A percentile compares a stretch with the other conserved stretches of the same genome.
Conservation (phyloP, 2,329 filamentous ascomycete genomes). For the Dactylellina sp. region DNA sequence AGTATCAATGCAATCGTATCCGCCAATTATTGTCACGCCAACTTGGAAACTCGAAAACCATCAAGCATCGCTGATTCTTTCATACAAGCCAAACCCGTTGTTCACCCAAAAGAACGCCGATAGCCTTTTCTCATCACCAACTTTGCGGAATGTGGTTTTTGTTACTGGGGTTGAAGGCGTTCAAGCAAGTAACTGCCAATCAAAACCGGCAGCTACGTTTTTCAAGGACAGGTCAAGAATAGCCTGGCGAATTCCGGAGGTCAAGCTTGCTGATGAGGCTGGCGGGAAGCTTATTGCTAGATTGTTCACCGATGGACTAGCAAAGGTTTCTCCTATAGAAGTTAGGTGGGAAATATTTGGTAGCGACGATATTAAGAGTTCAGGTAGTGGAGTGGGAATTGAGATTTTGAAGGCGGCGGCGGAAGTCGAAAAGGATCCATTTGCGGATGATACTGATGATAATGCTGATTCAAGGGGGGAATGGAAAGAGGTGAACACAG, state of each 20-base stretch:
- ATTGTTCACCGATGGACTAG: slow-evolving; percentile 78
- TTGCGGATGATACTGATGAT: slow-evolving; percentile 72
- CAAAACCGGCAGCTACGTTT: slow-evolving; percentile 83
- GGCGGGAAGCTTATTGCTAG: slow-evolving; percentile 84
- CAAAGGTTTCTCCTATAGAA: slow-evolving; percentile 81
- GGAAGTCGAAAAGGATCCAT: slow-evolving; percentile 72
- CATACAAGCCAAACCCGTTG: slow-evolving; percentile 83
- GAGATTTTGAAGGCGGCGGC: slow-evolving; percentile 67
- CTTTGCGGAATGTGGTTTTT: slow-evolving; percentile 79
- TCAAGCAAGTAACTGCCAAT: slow-evolving; percentile 75
- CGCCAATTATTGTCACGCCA: slow-evolving; percentile 78
- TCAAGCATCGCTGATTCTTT: slow-evolving; percentile 86
- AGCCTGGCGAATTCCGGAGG: slow-evolving; percentile 82
- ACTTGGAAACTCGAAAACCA: slow-evolving; percentile 85
- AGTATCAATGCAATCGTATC: slow-evolving; percentile 69
- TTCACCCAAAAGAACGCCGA: slow-evolving; percentile 66
- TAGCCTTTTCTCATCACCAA: slow-evolving; percentile 68
- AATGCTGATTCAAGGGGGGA: slow-evolving; percentile 62
- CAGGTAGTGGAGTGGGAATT: slow-evolving; percentile 74
- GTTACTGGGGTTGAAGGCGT: slow-evolving; percentile 77
- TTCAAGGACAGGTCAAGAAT: slow-evolving; percentile 80
- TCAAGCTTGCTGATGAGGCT: slow-evolving; percentile 72
- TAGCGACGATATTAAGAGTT: slow-evolving; percentile 65
- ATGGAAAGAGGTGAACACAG: slow-evolving; percentile 76
- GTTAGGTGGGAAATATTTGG: slow-evolving; percentile 80